A percentile compares a stretch with the other conserved stretches of the same genome.
Conservation (phyloP, 257 asterid genomes). For the Rehmannia glutinosa region DNA sequence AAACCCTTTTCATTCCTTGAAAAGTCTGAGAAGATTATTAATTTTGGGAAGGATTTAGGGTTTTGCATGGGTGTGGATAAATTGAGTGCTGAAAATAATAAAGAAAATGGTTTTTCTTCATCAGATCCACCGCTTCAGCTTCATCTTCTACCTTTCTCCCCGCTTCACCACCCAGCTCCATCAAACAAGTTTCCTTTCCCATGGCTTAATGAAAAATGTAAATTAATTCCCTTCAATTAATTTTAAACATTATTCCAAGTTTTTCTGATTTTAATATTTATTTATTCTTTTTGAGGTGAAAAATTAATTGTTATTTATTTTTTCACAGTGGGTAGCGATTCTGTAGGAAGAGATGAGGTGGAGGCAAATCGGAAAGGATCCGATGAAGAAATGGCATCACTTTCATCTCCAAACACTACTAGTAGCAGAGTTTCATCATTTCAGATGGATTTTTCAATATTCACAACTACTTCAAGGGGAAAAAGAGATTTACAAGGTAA, state of each 20-base stretch:
- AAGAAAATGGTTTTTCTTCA: conserved; percentile 16
- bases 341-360: not conserved
- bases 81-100: not conserved
- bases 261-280: not conserved
- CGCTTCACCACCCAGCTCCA: conserved; percentile 33
- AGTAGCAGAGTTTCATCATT: conserved; percentile 42
- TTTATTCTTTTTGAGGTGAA: too few species aligned
- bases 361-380: conserved; percentile 18
- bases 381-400: conserved; percentile 31
- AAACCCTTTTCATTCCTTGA: conserved; percentile 51
- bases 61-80: conserved; percentile 63
- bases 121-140: conserved; percentile 82
- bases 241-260: too few species aligned
- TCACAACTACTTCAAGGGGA: conserved; percentile 26
- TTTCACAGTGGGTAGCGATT: conserved; percentile 31
- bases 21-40: conserved; percentile 28
- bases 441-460: conserved; percentile 45
- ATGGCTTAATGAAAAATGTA: conserved; percentile 69
- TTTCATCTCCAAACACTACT: conserved; percentile 46
- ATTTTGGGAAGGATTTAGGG: conserved; percentile 44
- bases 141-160: conserved; percentile 70
- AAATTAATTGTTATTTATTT: not conserved
- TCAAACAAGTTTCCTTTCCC: conserved; percentile 40
- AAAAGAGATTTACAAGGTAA: conserved; percentile 32
- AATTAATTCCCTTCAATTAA: not conserved